Conservation (phyloP, 2,329 filamentous ascomycete genomes). For the Colletotrichum musicola region DNA sequence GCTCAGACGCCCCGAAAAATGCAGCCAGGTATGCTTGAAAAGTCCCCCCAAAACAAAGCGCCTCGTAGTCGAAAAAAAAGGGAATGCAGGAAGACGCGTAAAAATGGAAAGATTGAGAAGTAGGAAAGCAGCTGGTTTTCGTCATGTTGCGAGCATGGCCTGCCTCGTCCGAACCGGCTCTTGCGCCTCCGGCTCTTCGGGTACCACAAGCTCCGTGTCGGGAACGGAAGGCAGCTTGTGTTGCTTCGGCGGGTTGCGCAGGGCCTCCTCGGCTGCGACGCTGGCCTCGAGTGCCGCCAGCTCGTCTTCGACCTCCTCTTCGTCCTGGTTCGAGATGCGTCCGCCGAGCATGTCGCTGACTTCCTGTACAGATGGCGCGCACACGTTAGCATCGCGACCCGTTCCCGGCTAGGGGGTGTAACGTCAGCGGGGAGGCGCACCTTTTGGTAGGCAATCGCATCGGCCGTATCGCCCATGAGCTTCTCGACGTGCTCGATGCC, state of each 20-base stretch:
- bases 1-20: constrained; percentile 21
- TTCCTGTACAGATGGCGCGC: constrained; percentile 68
- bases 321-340: constrained; percentile 91
- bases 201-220: constrained; percentile 49
- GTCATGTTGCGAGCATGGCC: constrained; percentile 54
- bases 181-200: constrained; percentile 39
- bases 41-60: constrained; percentile 2
- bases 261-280: constrained; percentile 31
- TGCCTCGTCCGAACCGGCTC: constrained; percentile 40
- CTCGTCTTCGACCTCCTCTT: constrained; percentile 98
- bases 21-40: constrained; percentile 14
- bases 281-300: constrained; percentile 79
- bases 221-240: constrained; percentile 46
- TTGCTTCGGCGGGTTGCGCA: constrained; percentile 30
- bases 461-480: constrained; percentile 91
- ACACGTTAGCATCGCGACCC: background rate
- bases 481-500: constrained; percentile 94
- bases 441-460: constrained; percentile 91
- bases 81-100: background rate
- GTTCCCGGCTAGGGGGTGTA: too few relatives aligned
- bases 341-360: constrained; percentile 91
- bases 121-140: background rate
- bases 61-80: constrained; percentile 1
- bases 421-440: constrained; percentile 58
- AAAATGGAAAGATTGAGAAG: background rate